phyloP scores from a whole-genome alignment of 257 asterid genomes.

The Solanum etuberosum region DNA sequence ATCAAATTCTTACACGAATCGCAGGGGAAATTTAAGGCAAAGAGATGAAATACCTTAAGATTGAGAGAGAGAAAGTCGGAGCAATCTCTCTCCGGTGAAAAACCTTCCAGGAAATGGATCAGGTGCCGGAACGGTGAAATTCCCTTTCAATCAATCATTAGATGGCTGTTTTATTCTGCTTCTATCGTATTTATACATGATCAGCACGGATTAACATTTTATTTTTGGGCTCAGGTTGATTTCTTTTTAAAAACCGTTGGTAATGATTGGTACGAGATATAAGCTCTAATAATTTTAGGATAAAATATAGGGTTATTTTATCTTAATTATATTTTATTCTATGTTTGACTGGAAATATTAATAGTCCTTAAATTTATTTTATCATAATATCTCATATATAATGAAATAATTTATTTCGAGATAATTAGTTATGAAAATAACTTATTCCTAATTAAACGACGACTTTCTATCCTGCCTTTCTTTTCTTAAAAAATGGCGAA shows the following conservation, averaged over 20 bases:
- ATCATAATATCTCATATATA: too few species aligned
- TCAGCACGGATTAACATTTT: background rate
- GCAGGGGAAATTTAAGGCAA: background rate
- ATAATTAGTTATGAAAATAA: too few species aligned
- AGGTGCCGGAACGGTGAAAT: background rate
- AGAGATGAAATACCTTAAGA: background rate
- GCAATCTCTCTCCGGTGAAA: conserved; percentile 8
- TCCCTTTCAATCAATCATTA: background rate
- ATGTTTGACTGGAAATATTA: too few species aligned
- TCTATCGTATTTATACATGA: background rate
- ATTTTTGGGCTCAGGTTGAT: background rate
- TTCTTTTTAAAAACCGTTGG: background rate
- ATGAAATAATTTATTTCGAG: too few species aligned
- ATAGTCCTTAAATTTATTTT: too few species aligned
- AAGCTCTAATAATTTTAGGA: too few species aligned
- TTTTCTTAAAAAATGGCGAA: too few species aligned
- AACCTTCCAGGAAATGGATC: conserved; percentile 9
- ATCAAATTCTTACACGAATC: background rate
- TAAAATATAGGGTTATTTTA: too few species aligned
- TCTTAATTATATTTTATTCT: too few species aligned
- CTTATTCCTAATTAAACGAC: too few species aligned
- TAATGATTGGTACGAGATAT: background rate
- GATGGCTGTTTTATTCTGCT: conserved; percentile 1
- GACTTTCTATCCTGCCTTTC: too few species aligned
- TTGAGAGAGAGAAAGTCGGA: conserved; percentile 23